phyloP scores from a whole-genome alignment of 768 basidiomycete species.

The Leccinum subtestaceum region DNA sequence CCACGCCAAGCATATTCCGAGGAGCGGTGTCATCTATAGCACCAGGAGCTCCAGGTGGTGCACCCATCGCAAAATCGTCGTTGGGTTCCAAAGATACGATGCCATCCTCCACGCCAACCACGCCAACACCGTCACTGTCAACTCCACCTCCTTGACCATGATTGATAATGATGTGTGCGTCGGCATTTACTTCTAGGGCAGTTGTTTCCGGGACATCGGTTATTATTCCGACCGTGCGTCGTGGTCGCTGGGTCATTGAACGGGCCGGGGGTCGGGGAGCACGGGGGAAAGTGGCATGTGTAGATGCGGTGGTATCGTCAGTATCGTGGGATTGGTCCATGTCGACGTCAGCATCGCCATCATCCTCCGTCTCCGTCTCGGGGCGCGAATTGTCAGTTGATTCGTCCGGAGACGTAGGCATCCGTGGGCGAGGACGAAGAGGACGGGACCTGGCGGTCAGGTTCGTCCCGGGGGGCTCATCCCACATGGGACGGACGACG shows the following conservation, averaged over 20 bases:
- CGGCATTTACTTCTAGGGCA: slow-evolving; percentile 40
- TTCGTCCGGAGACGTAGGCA: slow-evolving; percentile 40
- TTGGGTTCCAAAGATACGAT: slow-evolving; percentile 77
- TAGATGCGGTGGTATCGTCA: slow-evolving; percentile 28
- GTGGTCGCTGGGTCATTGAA: slow-evolving; percentile 35
- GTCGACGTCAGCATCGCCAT: slow-evolving; percentile 54
- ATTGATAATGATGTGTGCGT: slow-evolving; percentile 53
- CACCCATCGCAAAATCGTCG: slow-evolving; percentile 87
- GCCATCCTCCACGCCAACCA: slow-evolving; percentile 64
- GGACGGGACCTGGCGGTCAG: slow-evolving; percentile 30
- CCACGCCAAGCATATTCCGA: slow-evolving; percentile 28
- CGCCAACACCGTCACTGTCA: slow-evolving; percentile 41
- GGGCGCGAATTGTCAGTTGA: slow-evolving; percentile 54
- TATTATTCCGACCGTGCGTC: slow-evolving; percentile 49
- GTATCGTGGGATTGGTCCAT: slow-evolving; percentile 43
- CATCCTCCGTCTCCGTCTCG: slow-evolving; percentile 79
- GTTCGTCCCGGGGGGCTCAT: slow-evolving; percentile 30
- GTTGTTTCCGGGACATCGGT: slow-evolving; percentile 37
- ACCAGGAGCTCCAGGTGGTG: slow-evolving; percentile 88
- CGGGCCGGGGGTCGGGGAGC: slow-evolving; percentile 26
- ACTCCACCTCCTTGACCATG: slow-evolving; percentile 39
- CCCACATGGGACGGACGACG: slow-evolving; percentile 64
- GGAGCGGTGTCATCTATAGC: slow-evolving; percentile 48
- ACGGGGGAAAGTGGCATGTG: slow-evolving; percentile 32
- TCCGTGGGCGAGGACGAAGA: slow-evolving; percentile 29